Evolutionary conservation across 73 alveolate genomes (phyloP).

Genomic region (Durusdinium trenchii): DNA sequence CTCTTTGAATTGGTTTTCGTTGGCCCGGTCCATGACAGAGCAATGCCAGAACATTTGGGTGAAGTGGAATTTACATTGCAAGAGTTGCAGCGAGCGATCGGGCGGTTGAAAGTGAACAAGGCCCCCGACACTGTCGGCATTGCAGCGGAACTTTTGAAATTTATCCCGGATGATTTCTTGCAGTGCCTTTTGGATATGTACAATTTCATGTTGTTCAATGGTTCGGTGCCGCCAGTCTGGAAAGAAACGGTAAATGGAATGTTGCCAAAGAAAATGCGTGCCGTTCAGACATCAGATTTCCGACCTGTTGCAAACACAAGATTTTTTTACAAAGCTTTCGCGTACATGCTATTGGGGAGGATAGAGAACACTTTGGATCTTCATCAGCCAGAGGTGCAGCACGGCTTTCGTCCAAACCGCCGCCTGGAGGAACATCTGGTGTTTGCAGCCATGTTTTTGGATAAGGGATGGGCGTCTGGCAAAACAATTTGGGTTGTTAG

Average conservation of each 20-base stretch:
- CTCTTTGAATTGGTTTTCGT: not conserved
- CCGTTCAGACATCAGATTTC: not conserved
- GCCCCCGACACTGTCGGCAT: not conserved
- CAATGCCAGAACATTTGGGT: not conserved
- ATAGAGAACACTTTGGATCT: not conserved
- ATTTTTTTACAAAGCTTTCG: not conserved
- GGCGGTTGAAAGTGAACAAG: not conserved
- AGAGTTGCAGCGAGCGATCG: not conserved
- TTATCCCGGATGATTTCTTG: not conserved
- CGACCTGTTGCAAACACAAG: not conserved
- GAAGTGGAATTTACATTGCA: not conserved
- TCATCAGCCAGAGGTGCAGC: constrained; percentile 10
- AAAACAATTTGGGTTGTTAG: not conserved
- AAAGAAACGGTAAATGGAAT: too few species aligned
- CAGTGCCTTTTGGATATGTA: not conserved
- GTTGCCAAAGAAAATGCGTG: not conserved
- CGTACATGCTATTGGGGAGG: not conserved
- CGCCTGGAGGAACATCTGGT: not conserved
- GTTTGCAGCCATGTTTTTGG: not conserved
- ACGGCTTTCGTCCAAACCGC: not conserved
- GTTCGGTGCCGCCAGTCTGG: too few species aligned
- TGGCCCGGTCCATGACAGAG: not conserved
- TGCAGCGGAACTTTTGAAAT: not conserved
- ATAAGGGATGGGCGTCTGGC: not conserved
- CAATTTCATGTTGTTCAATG: not conserved